phyloP scores from a whole-genome alignment of 805 yeast genomes.

The Ogataea paraovalis region DNA sequence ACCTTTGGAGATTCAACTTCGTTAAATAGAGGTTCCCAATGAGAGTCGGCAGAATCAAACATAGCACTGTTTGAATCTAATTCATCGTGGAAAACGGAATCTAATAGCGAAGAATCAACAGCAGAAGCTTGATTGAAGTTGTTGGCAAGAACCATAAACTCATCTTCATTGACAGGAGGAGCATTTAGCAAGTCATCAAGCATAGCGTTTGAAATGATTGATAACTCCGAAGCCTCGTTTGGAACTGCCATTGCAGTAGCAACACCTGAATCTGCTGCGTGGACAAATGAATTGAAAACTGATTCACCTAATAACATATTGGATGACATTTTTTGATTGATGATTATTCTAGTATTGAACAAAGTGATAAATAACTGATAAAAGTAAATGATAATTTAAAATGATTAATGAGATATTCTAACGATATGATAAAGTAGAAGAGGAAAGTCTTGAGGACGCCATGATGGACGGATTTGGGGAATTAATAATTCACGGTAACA shows the following conservation, averaged over 20 bases:
- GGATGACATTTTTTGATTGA: slow-evolving; percentile 12
- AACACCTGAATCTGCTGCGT: slow-evolving; percentile 7
- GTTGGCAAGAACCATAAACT: background rate
- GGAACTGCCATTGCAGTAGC: background rate
- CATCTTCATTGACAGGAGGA: background rate
- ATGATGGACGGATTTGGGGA: slow-evolving; percentile 23
- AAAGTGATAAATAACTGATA: slow-evolving; percentile 5
- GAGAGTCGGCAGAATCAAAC: slow-evolving; percentile 46
- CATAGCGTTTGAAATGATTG: slow-evolving; percentile 4
- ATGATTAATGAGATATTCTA: background rate
- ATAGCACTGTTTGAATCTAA: slow-evolving; percentile 45
- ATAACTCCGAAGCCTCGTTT: background rate
- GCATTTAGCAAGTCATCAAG: slow-evolving; percentile 2
- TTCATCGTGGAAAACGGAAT: slow-evolving; percentile 43
- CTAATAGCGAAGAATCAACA: slow-evolving; percentile 48
- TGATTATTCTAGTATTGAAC: slow-evolving; percentile 1
- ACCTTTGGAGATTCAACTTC: background rate
- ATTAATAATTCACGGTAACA: slow-evolving; percentile 21
- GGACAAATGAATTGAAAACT: slow-evolving; percentile 25
- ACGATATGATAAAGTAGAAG: background rate
- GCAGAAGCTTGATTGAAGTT: slow-evolving; percentile 37
- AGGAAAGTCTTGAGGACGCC: slow-evolving; percentile 14
- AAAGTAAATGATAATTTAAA: background rate
- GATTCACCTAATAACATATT: slow-evolving; percentile 33
- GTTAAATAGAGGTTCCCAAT: slow-evolving; percentile 58